Base-by-base conservation (phyloP, 2,329 filamentous ascomycete species). In the Cladosporium sp. region DNA sequence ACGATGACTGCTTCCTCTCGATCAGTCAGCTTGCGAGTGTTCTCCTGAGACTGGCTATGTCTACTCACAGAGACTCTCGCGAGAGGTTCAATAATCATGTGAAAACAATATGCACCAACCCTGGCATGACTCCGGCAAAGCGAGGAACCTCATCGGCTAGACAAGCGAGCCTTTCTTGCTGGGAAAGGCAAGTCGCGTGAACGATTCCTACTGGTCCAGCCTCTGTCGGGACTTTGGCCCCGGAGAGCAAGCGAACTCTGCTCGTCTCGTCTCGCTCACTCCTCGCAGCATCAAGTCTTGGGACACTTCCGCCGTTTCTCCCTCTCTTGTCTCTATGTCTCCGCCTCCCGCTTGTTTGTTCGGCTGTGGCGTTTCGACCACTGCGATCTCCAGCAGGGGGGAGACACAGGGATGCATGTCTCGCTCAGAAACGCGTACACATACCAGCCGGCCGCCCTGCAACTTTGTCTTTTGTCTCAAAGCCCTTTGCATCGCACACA, bases 321-420 rank as follows among this genome's bases (percentile, higher is more conserved):
- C 22, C 9, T 27, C 22, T 27, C 22, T 27, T 8, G 33, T 4
- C 16, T 16, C 35, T 19, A 15, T 9, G 11, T 13, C 35, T 18
- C 5, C 22, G 22, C 9, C 16, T 16, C 19, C 38, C 36, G 36
- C 36, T 38, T 20, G 36, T 38, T 27, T 38, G 38, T 13, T 40
- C 38, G 38, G 38, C 20, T 27, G 38, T 40, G 38, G 38, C 38
- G 38, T 40, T 27, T 40, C 20, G 25, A 29, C 32, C 32, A 16
- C 18, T 47, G 33, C 35, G 45, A 48, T 40, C 36, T 32, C 29
- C 27, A 12, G 27, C 36, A 48, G 36, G 45, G 43, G 32, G 45
- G 15, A 48, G 27, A 40, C 22, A 15, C 36, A 38, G 45, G 38
- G 45, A 48, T 48, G 22, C 16, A 48, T 48, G 45, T 48, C 45